These are phyloP conservation scores for Heritiera littoralis DNA, from an alignment of 345 rosid genomes.

Conservation along the genomic window DNA sequence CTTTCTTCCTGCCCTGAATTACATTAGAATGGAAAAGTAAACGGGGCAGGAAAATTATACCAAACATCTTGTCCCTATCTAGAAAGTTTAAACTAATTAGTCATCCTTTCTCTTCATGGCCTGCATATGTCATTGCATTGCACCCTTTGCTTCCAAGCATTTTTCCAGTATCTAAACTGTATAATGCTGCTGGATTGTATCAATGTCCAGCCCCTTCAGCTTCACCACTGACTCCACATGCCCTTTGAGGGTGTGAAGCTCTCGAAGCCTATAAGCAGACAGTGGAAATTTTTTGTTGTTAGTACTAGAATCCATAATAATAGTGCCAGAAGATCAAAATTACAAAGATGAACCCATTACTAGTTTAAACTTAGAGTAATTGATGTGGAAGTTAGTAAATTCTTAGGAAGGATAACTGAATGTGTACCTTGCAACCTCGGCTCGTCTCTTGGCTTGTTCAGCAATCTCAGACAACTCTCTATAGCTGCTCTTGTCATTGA, in stretches of 20 bases:
- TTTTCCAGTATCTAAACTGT: conserved; percentile 46
- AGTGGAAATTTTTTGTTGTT: background rate
- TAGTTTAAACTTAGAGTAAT: background rate
- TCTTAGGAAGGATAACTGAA: background rate
- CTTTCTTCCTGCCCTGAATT: conserved; percentile 21
- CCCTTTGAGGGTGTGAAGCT: conserved; percentile 77
- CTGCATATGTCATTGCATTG: conserved; percentile 12
- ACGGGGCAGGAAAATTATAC: conserved; percentile 20
- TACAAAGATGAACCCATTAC: background rate
- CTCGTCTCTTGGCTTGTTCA: conserved; percentile 83
- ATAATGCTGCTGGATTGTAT: conserved; percentile 78
- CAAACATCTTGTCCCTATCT: conserved; percentile 26
- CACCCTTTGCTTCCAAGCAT: conserved; percentile 12
- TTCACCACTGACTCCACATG: conserved; percentile 86
- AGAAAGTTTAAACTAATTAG: conserved; percentile 14
- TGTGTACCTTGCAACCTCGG: conserved; percentile 79
- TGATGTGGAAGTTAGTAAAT: background rate
- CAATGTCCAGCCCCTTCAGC: conserved; percentile 77
- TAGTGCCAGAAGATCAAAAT: background rate
- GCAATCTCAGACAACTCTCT: conserved; percentile 82
- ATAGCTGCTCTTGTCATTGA: conserved; percentile 59
- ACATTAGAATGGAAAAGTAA: conserved; percentile 16
- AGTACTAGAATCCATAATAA: background rate
- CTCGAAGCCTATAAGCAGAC: conserved; percentile 55
- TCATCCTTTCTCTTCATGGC: conserved; percentile 3